Conservation (phyloP, 768 basidiomycete species). For the Glaciozyma martinii region DNA sequence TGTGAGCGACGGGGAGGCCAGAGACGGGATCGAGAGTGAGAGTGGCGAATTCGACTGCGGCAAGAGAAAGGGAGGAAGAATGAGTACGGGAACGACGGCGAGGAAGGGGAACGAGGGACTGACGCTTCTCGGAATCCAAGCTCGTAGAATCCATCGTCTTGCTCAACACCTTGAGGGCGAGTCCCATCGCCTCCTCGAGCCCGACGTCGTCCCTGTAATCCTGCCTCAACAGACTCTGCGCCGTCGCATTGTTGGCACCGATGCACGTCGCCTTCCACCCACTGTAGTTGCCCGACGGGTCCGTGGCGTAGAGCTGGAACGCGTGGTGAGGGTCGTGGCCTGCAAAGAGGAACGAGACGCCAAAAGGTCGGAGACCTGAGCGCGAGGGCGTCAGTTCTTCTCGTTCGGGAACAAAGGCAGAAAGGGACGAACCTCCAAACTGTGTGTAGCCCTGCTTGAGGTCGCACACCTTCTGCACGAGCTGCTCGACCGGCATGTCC, state of each 20-base stretch:
- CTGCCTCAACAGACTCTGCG: constrained; percentile 89
- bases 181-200: constrained; percentile 82
- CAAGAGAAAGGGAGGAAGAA: constrained; percentile 6
- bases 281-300: constrained; percentile 95
- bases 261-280: constrained; percentile 98
- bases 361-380: constrained; percentile 89
- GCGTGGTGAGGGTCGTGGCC: constrained; percentile 92
- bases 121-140: constrained; percentile 88
- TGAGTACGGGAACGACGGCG: background rate
- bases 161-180: constrained; percentile 91
- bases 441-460: constrained; percentile 99
- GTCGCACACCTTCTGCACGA: constrained; percentile 87
- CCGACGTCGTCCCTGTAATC: constrained; percentile 94
- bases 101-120: constrained; percentile 37
- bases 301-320: constrained; percentile 97
- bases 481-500: constrained; percentile 93
- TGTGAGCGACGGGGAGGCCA: constrained; percentile 31
- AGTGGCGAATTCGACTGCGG: constrained; percentile 87
- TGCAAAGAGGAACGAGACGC: constrained; percentile 91
- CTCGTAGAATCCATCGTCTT: constrained; percentile 99
- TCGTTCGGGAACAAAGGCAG: constrained; percentile 1
- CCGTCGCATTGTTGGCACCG: constrained; percentile 95
- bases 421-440: constrained; percentile 61
- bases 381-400: background rate
- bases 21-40: constrained; percentile 65